phyloP scores from a whole-genome alignment of 768 basidiomycete genomes.

The Amanita phalloides region DNA sequence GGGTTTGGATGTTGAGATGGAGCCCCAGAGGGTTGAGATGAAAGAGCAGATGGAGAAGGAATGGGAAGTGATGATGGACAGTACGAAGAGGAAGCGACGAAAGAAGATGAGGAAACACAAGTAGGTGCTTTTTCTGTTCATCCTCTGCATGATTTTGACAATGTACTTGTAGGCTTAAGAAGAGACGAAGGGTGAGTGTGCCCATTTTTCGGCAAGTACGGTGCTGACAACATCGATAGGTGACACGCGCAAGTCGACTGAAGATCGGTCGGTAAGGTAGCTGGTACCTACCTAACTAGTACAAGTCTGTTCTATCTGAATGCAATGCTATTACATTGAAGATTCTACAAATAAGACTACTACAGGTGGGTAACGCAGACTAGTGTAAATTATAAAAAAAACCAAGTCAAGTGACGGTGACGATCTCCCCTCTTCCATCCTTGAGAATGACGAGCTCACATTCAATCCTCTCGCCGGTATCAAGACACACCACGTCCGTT shows the following conservation, averaged over 20 bases:
- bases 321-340: not conserved
- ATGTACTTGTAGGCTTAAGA: slow-evolving; percentile 55
- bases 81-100: slow-evolving; percentile 73
- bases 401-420: slow-evolving; percentile 62
- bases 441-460: slow-evolving; percentile 89
- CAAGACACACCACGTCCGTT: slow-evolving; percentile 85
- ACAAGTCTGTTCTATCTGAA: not conserved
- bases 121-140: slow-evolving; percentile 34
- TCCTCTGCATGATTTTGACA: not conserved
- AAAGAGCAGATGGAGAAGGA: slow-evolving; percentile 46
- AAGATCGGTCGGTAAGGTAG: slow-evolving; percentile 21
- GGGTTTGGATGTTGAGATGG: slow-evolving; percentile 44
- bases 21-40: slow-evolving; percentile 38
- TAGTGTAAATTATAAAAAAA: not conserved
- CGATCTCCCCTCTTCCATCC: slow-evolving; percentile 84
- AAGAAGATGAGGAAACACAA: slow-evolving; percentile 99
- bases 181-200: slow-evolving; percentile 72
- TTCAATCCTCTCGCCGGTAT: slow-evolving; percentile 85
- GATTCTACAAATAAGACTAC: not conserved
- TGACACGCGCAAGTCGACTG: slow-evolving; percentile 30
- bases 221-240: slow-evolving; percentile 21
- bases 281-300: slow-evolving; percentile 4
- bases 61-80: slow-evolving; percentile 67
- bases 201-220: not conserved
- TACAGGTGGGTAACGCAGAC: not conserved